Conservation (phyloP, 1,284 basidiomycete species). For the Heterobasidion irregulare region DNA sequence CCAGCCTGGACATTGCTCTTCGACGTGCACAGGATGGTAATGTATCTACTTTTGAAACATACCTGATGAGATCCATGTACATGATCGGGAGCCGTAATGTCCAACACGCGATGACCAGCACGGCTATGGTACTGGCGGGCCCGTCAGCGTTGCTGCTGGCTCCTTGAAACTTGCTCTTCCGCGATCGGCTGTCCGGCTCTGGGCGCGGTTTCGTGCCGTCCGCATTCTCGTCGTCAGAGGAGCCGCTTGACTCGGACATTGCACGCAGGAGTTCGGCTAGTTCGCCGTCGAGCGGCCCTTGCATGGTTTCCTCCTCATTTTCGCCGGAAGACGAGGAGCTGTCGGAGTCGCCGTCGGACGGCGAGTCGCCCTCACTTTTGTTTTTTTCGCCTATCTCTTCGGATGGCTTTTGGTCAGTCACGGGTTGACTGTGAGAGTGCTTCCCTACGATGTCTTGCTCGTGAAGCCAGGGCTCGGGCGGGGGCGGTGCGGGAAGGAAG, state of each 20-base stretch:
- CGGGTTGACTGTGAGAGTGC: not conserved
- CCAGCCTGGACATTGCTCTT: slow-evolving; percentile 35
- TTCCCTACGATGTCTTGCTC: slow-evolving; percentile 22
- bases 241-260: slow-evolving; percentile 41
- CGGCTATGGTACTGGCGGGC: slow-evolving; percentile 51
- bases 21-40: no score
- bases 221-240: slow-evolving; percentile 31
- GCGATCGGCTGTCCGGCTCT: slow-evolving; percentile 7
- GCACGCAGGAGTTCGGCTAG: slow-evolving; percentile 45
- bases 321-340: not conserved
- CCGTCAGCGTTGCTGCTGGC: slow-evolving; percentile 33
- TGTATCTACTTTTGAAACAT: slow-evolving; percentile 13
- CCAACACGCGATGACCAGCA: slow-evolving; percentile 72
- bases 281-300: slow-evolving; percentile 24
- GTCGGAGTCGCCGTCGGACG: not conserved
- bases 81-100: slow-evolving; percentile 68
- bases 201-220: slow-evolving; percentile 12
- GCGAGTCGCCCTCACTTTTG: not conserved
- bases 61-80: slow-evolving; percentile 70
- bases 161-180: slow-evolving; percentile 10
- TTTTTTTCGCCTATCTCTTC: slow-evolving; percentile 5
- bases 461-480: slow-evolving; percentile 49
- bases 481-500: slow-evolving; percentile 50
- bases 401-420: not conserved
- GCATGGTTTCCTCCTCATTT: not conserved